Evolutionary conservation across 2,329 filamentous ascomycete species (phyloP).

Genomic region (Alternaria postmessia): DNA sequence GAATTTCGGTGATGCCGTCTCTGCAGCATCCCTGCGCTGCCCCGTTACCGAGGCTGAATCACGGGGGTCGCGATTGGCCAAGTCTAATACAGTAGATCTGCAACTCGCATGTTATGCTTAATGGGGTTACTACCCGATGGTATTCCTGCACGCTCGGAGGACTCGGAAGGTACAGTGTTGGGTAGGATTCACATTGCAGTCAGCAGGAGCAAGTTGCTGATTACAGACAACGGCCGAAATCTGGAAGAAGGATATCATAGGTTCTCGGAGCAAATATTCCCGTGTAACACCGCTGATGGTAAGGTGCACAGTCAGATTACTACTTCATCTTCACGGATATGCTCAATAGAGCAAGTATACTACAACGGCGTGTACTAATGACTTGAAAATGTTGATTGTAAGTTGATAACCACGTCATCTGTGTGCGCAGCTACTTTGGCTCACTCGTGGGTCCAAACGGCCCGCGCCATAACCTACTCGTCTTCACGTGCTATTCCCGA

Average conservation of each 20-base stretch:
- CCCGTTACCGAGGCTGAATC: conserved; percentile 3
- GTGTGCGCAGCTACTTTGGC: neutral
- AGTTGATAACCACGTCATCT: neutral
- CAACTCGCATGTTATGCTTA: conserved; percentile 5
- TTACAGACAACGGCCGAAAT: neutral
- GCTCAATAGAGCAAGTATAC: neutral
- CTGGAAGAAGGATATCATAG: neutral
- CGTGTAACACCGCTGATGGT: neutral
- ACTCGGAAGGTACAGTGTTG: neutral
- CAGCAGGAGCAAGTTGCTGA: neutral
- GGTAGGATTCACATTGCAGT: neutral
- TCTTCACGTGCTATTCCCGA: conserved; percentile 10
- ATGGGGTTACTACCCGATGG: conserved; percentile 5
- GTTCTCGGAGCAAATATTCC: neutral
- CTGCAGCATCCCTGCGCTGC: conserved; percentile 1
- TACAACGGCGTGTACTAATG: neutral
- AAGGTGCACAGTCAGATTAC: conserved; percentile 1
- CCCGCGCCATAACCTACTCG: neutral
- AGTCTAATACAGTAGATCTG: neutral
- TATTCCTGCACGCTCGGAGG: neutral
- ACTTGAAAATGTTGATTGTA: neutral
- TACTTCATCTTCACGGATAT: neutral
- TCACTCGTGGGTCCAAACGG: neutral
- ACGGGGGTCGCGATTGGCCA: neutral
- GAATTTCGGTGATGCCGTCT: conserved; percentile 13